These are phyloP conservation scores for Chlorella sp. DNA, from an alignment of 139 green algal species.

Conservation along the genomic window DNA sequence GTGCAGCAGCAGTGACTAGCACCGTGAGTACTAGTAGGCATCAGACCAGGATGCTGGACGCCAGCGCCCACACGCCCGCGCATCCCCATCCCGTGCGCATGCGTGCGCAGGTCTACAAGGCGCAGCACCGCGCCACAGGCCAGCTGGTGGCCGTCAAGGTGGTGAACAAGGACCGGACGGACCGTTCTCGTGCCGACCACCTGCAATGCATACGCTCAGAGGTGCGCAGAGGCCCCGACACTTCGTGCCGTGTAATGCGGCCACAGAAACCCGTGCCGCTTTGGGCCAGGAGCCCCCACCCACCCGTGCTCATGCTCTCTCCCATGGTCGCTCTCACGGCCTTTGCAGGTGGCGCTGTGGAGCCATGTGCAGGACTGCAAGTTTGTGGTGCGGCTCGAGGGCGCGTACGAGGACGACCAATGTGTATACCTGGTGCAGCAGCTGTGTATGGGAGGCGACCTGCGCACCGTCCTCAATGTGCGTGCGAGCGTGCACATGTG, in stretches of 20 bases:
- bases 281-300: background rate
- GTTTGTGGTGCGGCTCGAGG: constrained; percentile 18
- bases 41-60: too few species aligned
- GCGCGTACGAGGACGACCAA: constrained; percentile 21
- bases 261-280: background rate
- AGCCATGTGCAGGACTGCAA: background rate
- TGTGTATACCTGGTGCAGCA: constrained; percentile 37
- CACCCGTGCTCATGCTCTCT: background rate
- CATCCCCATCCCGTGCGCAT: background rate
- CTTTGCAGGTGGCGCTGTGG: background rate
- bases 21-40: background rate
- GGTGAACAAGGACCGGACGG: constrained; percentile 15
- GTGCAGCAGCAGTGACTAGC: background rate
- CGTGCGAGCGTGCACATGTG: background rate
- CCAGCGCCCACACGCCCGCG: too few species aligned
- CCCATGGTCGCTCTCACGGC: background rate
- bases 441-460: constrained; percentile 28
- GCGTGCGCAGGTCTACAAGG: background rate
- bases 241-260: too few species aligned
- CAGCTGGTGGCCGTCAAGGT: constrained; percentile 35
- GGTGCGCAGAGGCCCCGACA: constrained; percentile 3
- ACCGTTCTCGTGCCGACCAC: constrained; percentile 5
- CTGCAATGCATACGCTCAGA: constrained; percentile 25
- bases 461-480: constrained; percentile 23
- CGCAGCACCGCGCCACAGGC: background rate